Conservation (phyloP, 768 basidiomycete genomes). For the Mycena indigotica region DNA sequence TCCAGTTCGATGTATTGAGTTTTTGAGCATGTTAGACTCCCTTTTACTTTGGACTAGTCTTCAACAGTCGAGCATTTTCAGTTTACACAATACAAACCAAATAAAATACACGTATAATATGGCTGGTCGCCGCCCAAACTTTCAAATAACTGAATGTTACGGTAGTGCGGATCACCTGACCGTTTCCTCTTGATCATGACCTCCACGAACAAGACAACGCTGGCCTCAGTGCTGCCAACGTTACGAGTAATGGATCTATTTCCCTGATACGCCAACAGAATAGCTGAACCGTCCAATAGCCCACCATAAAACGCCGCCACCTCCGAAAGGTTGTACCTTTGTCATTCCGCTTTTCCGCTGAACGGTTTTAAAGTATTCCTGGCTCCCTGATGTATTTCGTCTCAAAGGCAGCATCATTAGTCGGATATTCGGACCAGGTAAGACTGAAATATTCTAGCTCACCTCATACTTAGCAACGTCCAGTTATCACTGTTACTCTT, state of each 20-base stretch:
- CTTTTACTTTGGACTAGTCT: too few species aligned
- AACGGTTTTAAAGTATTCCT: slow-evolving; percentile 64
- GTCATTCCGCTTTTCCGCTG: slow-evolving; percentile 1
- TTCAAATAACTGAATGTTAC: too few species aligned
- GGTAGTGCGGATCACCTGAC: too few species aligned
- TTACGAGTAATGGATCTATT: not conserved
- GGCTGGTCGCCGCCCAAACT: too few species aligned
- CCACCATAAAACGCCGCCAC: slow-evolving; percentile 49
- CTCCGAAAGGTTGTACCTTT: slow-evolving; percentile 48
- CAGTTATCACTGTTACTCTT: slow-evolving; percentile 76
- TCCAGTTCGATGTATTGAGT: slow-evolving; percentile 9
- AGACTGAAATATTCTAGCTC: not conserved
- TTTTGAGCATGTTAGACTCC: slow-evolving; percentile 7
- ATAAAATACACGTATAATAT: too few species aligned
- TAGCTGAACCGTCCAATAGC: not conserved
- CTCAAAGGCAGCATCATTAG: slow-evolving; percentile 70
- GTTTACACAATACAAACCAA: too few species aligned
- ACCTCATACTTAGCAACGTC: not conserved
- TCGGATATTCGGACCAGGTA: slow-evolving; percentile 67
- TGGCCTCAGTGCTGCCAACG: slow-evolving; percentile 4
- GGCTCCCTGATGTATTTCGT: slow-evolving; percentile 87
- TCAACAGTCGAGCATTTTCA: too few species aligned
- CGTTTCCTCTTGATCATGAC: slow-evolving; percentile 6
- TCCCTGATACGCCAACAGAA: not conserved
- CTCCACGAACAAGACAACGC: slow-evolving; percentile 15